These are phyloP conservation scores for Filosporella fistucella DNA, from an alignment of 495 filamentous ascomycete genomes.

Conservation along the genomic window DNA sequence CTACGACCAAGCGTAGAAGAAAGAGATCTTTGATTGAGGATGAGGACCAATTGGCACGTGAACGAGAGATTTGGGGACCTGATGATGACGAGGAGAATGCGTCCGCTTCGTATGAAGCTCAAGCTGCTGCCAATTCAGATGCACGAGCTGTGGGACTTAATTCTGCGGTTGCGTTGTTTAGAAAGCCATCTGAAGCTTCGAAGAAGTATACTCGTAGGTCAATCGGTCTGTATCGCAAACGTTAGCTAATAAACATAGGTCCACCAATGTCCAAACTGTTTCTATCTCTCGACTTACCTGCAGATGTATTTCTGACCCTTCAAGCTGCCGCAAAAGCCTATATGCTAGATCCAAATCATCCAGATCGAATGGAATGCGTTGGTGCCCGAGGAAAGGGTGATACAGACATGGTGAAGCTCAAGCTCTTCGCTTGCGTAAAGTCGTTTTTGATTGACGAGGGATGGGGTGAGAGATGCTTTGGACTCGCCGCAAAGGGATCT, in stretches of 20 bases:
- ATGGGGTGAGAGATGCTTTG: slow-evolving; percentile 52
- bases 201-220: slow-evolving; percentile 51
- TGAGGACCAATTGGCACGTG: slow-evolving; percentile 7
- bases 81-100: slow-evolving; percentile 8
- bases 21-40: neutral
- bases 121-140: slow-evolving; percentile 17
- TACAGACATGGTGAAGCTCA: slow-evolving; percentile 55
- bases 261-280: slow-evolving; percentile 61
- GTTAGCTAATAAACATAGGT: slow-evolving; percentile 8
- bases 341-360: slow-evolving; percentile 54
- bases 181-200: slow-evolving; percentile 41
- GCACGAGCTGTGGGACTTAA: slow-evolving; percentile 49
- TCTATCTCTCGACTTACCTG: slow-evolving; percentile 48
- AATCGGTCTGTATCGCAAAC: neutral
- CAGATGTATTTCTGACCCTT: slow-evolving; percentile 55
- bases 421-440: slow-evolving; percentile 56
- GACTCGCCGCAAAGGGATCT: slow-evolving; percentile 32
- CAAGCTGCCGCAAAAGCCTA: slow-evolving; percentile 56
- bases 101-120: neutral
- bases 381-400: slow-evolving; percentile 56
- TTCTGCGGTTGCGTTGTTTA: slow-evolving; percentile 55
- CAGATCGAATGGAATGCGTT: slow-evolving; percentile 55
- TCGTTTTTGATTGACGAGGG: slow-evolving; percentile 52
- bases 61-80: slow-evolving; percentile 18
- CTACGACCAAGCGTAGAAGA: slow-evolving; percentile 3